Base-by-base conservation (phyloP, 345 rosid species). In the Zanthoxylum bungeanum region DNA sequence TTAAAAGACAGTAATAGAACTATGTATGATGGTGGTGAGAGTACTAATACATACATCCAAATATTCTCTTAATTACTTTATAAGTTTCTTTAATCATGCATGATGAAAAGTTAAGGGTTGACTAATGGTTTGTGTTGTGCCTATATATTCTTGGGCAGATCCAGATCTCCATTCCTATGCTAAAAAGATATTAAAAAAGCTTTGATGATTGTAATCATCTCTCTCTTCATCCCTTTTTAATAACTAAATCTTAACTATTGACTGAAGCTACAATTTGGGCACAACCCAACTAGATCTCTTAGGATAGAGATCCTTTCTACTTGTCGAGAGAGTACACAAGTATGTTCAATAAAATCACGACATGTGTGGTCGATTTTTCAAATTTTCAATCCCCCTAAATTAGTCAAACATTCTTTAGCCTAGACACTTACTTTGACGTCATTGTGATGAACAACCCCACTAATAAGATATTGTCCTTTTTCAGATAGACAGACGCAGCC, bases 51-150 rank as follows among this genome's bases (percentile, higher is more conserved):
- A 12, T 36, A n/a, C 7, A 17, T 24, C 7, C 55, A n/a, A 4
- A 33, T 50, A 50, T 55, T 60, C 30, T 36, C 17, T 33, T 24
- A 14, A 28, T 0, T 25, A 17, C 22, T 21, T n/a, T 12, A 10
- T 11, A 2, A 44, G 1, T 53, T 27, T 68, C 62, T 73, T 70
- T 74, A 67, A 68, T 79, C 74, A 56, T 72, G 64, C 74, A 56
- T 72, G 64, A 62, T 27, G 19, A 70, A 57, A 77, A 71, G 64
- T 44, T 24, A 17, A 22, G 47, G 68, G 64, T 80, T 77, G 81
- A 74, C 81, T 37, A 68, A n/a, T 44, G 40, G 75, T 61, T 53
- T 27, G 21, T 4, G n/a, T 33, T 30, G 17, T 74, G 78, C 78
- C 69, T 4, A 2, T 22, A 61, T 75, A 75, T 16, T 58, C 59